Evolutionary conservation across 2,329 filamentous ascomycete genomes (phyloP).

Genomic region (Paracoccidioides lutzii): DNA sequence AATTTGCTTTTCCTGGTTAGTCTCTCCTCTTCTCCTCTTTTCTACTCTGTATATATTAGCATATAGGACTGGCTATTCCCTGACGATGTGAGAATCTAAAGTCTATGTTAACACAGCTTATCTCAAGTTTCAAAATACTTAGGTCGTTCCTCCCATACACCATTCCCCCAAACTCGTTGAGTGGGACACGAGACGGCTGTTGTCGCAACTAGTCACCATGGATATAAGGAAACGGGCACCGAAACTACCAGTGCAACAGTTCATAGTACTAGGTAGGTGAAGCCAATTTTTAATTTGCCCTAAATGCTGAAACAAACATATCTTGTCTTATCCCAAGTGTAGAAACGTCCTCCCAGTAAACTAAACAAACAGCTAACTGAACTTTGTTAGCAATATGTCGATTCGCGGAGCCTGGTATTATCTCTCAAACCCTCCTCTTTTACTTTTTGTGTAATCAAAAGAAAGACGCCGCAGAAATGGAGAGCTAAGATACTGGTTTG

Average conservation of each 20-base stretch:
- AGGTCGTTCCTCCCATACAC: too few species aligned
- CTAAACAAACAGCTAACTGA: slow-evolving; percentile 9
- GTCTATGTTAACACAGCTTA: too few species aligned
- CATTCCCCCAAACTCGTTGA: too few species aligned
- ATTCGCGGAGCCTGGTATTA: slow-evolving; percentile 55
- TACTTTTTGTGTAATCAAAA: not conserved
- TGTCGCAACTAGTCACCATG: not conserved
- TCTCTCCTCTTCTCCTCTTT: too few species aligned
- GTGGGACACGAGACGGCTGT: not conserved
- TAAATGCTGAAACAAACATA: not conserved
- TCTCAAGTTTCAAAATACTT: too few species aligned
- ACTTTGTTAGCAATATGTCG: slow-evolving; percentile 53
- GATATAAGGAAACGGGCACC: slow-evolving; percentile 21
- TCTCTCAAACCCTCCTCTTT: slow-evolving; percentile 24
- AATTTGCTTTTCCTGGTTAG: too few species aligned
- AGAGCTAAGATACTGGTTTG: slow-evolving; percentile 8
- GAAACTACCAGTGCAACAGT: slow-evolving; percentile 62
- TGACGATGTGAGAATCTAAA: too few species aligned
- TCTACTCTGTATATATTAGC: too few species aligned
- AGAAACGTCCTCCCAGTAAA: slow-evolving; percentile 13
- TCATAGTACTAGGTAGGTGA: slow-evolving; percentile 59
- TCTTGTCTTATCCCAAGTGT: not conserved
- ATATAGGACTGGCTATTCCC: too few species aligned
- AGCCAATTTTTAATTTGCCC: not conserved
- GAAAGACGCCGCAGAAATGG: not conserved